Percentiles rank a stretch among this genome's conserved stretches.
These are phyloP conservation scores for Stephanodiscus minutulus DNA, from an alignment of 108 stramenopile genomes.

Conservation along the genomic window DNA sequence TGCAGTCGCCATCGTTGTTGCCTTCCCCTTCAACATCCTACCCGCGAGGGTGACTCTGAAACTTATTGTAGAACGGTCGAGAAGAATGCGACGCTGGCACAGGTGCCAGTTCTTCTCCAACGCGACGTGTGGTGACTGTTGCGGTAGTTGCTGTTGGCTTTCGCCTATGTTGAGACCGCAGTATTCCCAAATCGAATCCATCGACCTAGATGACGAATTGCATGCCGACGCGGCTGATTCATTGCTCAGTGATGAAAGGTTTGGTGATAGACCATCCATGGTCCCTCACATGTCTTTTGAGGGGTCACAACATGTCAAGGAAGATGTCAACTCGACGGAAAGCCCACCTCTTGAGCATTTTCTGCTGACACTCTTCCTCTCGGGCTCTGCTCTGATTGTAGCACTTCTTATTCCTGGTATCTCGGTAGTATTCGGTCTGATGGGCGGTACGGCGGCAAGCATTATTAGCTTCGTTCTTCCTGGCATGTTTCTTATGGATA, in stretches of 20 bases:
- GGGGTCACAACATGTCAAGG: background rate
- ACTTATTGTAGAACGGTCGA: slow-evolving; percentile 51
- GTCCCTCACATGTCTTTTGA: slow-evolving; percentile 11
- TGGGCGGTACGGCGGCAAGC: slow-evolving; percentile 74
- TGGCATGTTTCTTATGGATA: slow-evolving; percentile 55
- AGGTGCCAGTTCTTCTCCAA: background rate
- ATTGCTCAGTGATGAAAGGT: slow-evolving; percentile 8
- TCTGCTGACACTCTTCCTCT: slow-evolving; percentile 50
- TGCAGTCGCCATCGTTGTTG: slow-evolving; percentile 78
- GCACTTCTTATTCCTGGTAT: slow-evolving; percentile 75
- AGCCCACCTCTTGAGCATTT: slow-evolving; percentile 47
- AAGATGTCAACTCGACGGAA: background rate
- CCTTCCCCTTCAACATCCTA: slow-evolving; percentile 83
- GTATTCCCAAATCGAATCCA: background rate
- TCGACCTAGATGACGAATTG: background rate
- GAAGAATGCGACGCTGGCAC: slow-evolving; percentile 10
- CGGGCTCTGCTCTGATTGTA: slow-evolving; percentile 61
- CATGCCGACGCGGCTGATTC: slow-evolving; percentile 7
- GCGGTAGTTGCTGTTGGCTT: slow-evolving; percentile 6
- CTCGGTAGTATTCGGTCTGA: slow-evolving; percentile 73
- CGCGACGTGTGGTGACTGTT: background rate
- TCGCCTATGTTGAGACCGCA: background rate
- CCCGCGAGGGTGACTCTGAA: slow-evolving; percentile 72
- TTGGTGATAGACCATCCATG: slow-evolving; percentile 10
- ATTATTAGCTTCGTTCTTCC: slow-evolving; percentile 78